Percentiles rank a stretch among this genome's conserved stretches.
phyloP scores from a whole-genome alignment of 75 land plant species.

The Pinus tabuliformis region DNA sequence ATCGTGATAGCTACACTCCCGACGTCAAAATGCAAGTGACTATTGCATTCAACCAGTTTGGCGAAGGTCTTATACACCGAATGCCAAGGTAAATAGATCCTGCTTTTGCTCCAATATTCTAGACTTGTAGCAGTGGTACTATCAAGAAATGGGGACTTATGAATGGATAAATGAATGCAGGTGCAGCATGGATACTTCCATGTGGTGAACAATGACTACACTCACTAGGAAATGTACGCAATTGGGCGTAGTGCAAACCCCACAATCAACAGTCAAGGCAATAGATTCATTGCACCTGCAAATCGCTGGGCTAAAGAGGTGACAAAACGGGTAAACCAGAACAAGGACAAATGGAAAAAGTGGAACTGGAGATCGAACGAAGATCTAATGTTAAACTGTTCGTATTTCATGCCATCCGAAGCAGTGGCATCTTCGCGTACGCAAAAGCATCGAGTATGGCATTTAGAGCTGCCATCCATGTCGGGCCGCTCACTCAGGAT shows the following conservation, averaged over 20 bases:
- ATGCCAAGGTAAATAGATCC: conserved; percentile 26
- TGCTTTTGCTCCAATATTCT: neutral
- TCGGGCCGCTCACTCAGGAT: conserved; percentile 37
- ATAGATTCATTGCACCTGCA: conserved; percentile 27
- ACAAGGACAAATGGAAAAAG: conserved; percentile 40
- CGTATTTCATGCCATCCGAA: conserved; percentile 73
- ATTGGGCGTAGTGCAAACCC: conserved; percentile 42
- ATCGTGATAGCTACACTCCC: conserved; percentile 14
- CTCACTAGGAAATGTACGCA: conserved; percentile 44
- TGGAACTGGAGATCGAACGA: conserved; percentile 87
- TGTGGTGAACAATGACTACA: conserved; percentile 40
- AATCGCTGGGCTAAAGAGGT: conserved; percentile 41
- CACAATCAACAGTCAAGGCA: conserved; percentile 37
- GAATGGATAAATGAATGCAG: conserved; percentile 12
- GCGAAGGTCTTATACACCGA: conserved; percentile 31
- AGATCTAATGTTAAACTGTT: conserved; percentile 77
- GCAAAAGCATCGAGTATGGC: conserved; percentile 52
- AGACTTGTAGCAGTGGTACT: neutral
- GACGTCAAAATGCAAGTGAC: conserved; percentile 42
- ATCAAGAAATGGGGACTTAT: neutral
- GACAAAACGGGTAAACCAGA: conserved; percentile 65
- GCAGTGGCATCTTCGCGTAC: conserved; percentile 33
- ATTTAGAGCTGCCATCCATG: conserved; percentile 31
- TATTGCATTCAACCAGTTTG: conserved; percentile 39
- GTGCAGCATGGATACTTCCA: conserved; percentile 37